phyloP scores from a whole-genome alignment of 2,329 filamentous ascomycete species.

The Diaporthe velutina region DNA sequence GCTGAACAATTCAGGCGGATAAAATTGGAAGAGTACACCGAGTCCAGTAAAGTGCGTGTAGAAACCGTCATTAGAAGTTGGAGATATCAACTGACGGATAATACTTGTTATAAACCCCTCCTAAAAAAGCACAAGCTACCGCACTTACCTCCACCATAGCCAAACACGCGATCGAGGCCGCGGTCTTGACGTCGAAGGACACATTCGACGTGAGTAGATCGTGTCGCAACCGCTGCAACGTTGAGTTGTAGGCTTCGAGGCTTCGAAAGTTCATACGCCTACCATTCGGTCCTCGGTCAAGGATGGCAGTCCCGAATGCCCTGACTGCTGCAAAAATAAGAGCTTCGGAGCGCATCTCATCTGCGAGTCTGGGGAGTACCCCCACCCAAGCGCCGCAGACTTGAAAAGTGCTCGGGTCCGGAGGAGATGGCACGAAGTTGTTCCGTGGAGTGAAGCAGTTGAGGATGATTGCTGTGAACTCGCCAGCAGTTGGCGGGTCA shows the following conservation, averaged over 20 bases:
- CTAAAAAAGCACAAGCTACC: fast-evolving
- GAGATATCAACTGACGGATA: not conserved
- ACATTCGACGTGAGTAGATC: not conserved
- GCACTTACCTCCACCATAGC: slow-evolving; percentile 10
- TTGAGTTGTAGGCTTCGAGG: slow-evolving; percentile 10
- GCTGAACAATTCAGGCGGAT: not conserved
- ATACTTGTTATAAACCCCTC: not conserved
- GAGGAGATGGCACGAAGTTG: not conserved
- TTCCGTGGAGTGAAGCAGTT: not conserved
- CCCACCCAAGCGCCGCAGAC: slow-evolving; percentile 14
- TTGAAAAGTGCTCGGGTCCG: not conserved
- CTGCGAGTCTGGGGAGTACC: not conserved
- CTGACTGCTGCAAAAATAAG: slow-evolving; percentile 5
- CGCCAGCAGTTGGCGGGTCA: not conserved
- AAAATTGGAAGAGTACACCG: slow-evolving; percentile 7
- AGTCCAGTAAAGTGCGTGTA: not conserved
- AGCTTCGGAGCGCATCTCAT: not conserved
- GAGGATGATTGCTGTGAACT: slow-evolving; percentile 1
- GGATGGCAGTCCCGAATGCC: slow-evolving; percentile 3
- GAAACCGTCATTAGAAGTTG: not conserved
- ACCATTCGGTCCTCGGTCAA: not conserved
- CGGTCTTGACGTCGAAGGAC: not conserved
- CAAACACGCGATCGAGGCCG: not conserved
- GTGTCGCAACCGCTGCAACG: not conserved
- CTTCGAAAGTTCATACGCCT: not conserved